Percentiles rank a stretch among this genome's conserved stretches.
Conservation (phyloP, 2,329 filamentous ascomycete species). For the Fusarium musae region DNA sequence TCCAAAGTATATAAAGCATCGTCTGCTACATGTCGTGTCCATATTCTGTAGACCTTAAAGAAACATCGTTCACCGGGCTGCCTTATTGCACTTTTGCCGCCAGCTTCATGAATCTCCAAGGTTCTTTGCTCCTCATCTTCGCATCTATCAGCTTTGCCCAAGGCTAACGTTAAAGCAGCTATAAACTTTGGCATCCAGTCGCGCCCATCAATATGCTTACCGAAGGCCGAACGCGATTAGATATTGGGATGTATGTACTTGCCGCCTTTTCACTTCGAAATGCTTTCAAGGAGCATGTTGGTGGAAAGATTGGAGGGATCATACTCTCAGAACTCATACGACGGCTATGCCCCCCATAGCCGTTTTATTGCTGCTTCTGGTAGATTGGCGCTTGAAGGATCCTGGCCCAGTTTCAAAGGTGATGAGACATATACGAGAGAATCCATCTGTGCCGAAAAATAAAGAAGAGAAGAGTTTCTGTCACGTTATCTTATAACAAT, state of each 20-base stretch:
- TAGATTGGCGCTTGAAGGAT: fast-evolving
- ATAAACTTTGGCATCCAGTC: not conserved
- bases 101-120: too few relatives aligned
- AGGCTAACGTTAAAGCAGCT: not conserved
- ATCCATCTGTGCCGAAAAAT: too few relatives aligned
- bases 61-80: too few relatives aligned
- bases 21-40: not conserved
- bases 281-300: too few relatives aligned
- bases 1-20: not conserved
- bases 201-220: not conserved
- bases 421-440: fast-evolving
- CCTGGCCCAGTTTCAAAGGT: fast-evolving
- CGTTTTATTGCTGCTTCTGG: fast-evolving
- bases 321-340: not conserved
- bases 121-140: too few relatives aligned
- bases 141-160: not conserved
- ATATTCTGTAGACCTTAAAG: not conserved
- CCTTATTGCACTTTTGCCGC: too few relatives aligned
- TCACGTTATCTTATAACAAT: too few relatives aligned
- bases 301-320: fast-evolving
- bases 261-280: fast-evolving
- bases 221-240: not conserved
- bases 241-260: not conserved
- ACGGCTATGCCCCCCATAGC: not conserved
- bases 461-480: too few relatives aligned